Percentiles rank a stretch among this genome's conserved stretches.
Evolutionary conservation across 1,284 basidiomycete species (phyloP).

Genomic region (Trichosporon sp.): DNA sequence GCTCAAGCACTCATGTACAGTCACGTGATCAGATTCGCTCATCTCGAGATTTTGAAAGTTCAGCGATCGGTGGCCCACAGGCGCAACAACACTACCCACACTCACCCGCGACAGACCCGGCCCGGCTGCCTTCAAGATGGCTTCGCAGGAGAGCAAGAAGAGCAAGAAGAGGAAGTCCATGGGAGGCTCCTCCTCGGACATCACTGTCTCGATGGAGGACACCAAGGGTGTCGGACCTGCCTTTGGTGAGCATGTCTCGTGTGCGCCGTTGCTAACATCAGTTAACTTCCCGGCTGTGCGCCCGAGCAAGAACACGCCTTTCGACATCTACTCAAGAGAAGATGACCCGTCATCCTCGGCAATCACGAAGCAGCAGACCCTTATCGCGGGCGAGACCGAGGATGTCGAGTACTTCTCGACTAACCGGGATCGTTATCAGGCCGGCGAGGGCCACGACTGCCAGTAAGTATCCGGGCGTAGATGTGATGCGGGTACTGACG

Average conservation of each 20-base stretch:
- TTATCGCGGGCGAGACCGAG: slow-evolving; percentile 68
- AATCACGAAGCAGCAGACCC: slow-evolving; percentile 54
- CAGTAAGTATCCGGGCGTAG: slow-evolving; percentile 19
- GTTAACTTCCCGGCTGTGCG: slow-evolving; percentile 69
- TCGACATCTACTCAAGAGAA: slow-evolving; percentile 59
- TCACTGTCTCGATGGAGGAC: slow-evolving; percentile 34
- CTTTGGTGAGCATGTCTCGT: slow-evolving; percentile 58
- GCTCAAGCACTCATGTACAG: not conserved
- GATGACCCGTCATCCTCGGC: slow-evolving; percentile 38
- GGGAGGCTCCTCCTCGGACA: slow-evolving; percentile 8
- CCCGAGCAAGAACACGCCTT: slow-evolving; percentile 60
- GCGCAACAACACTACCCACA: not conserved
- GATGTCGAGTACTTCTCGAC: slow-evolving; percentile 60
- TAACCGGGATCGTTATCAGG: slow-evolving; percentile 50
- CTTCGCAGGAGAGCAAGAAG: slow-evolving; percentile 22
- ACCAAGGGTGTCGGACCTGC: slow-evolving; percentile 61
- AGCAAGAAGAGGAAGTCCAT: slow-evolving; percentile 39
- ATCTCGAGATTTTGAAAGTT: slow-evolving; percentile 3
- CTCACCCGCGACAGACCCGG: not conserved
- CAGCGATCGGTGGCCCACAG: not conserved
- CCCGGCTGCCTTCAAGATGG: slow-evolving; percentile 1
- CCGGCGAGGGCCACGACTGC: slow-evolving; percentile 54
- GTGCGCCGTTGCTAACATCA: slow-evolving; percentile 38
- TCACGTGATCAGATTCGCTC: not conserved
- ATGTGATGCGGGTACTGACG: not conserved